Evolutionary conservation across 2,329 filamentous ascomycete genomes (phyloP).

Genomic region (Canariomyces notabilis): DNA sequence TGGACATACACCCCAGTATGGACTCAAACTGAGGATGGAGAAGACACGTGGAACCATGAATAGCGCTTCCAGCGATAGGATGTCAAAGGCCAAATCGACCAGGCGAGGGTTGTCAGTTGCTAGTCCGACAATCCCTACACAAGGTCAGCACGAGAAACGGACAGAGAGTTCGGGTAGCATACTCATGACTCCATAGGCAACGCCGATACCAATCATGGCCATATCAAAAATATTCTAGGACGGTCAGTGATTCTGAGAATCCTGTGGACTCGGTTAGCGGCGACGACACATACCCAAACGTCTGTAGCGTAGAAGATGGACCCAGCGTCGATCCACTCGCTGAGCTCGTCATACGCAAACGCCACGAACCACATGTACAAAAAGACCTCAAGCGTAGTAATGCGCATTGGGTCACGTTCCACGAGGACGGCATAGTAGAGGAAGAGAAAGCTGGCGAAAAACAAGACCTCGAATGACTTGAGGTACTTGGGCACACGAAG

Average conservation of each 20-base stretch:
- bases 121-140: slow-evolving; percentile 61
- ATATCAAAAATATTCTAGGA: slow-evolving; percentile 72
- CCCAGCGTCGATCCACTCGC: slow-evolving; percentile 80
- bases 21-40: slow-evolving; percentile 78
- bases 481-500: slow-evolving; percentile 76
- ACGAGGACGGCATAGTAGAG: slow-evolving; percentile 86
- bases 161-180: slow-evolving; percentile 35
- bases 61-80: slow-evolving; percentile 81
- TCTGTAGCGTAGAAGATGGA: slow-evolving; percentile 80
- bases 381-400: slow-evolving; percentile 65
- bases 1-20: slow-evolving; percentile 65
- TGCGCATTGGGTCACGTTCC: slow-evolving; percentile 58
- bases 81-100: slow-evolving; percentile 79
- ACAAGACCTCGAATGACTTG: slow-evolving; percentile 77
- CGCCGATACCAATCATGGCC: slow-evolving; percentile 69
- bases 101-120: slow-evolving; percentile 53
- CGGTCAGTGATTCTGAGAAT: slow-evolving; percentile 30
- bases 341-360: slow-evolving; percentile 83
- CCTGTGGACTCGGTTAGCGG: slow-evolving; percentile 50
- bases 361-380: slow-evolving; percentile 83
- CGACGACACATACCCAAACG: slow-evolving; percentile 72
- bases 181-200: slow-evolving; percentile 68
- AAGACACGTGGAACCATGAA: slow-evolving; percentile 88
- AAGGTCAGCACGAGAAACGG: slow-evolving; percentile 18
- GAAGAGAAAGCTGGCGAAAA: slow-evolving; percentile 70